phyloP scores from a whole-genome alignment of 2,329 filamentous ascomycete genomes.

The Fusarium buxicola region DNA sequence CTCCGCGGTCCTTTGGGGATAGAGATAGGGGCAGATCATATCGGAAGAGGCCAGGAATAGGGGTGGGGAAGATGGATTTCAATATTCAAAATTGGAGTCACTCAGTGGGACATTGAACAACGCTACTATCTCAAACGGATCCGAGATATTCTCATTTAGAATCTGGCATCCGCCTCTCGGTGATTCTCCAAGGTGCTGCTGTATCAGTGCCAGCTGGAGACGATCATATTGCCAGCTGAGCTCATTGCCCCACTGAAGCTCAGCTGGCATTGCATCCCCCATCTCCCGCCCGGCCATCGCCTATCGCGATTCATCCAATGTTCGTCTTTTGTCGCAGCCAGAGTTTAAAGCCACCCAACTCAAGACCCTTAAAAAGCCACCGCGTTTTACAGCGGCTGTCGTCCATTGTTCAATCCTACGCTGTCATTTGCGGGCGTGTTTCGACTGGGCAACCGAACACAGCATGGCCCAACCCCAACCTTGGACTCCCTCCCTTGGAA shows the following conservation, averaged over 20 bases:
- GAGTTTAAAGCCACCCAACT: background rate
- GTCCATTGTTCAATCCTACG: slow-evolving; percentile 14
- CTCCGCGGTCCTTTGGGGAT: background rate
- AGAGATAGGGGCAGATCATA: background rate
- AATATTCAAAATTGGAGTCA: background rate
- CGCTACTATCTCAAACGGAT: slow-evolving; percentile 27
- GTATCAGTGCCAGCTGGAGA: background rate
- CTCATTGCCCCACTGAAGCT: slow-evolving; percentile 2
- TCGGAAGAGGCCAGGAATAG: background rate
- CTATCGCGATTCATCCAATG: slow-evolving; percentile 14
- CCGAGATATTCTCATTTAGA: slow-evolving; percentile 33
- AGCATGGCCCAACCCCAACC: background rate
- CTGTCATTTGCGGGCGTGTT: slow-evolving; percentile 14
- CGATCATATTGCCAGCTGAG: too few relatives aligned
- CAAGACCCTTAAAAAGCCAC: slow-evolving; percentile 29
- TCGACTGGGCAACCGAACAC: background rate
- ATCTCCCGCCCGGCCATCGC: background rate
- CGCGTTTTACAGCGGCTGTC: slow-evolving; percentile 11
- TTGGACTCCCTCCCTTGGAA: too few relatives aligned
- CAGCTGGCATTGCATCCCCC: slow-evolving; percentile 8
- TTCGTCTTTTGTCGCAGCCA: background rate
- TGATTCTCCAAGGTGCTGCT: too few relatives aligned
- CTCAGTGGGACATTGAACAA: background rate
- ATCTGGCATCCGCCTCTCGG: background rate
- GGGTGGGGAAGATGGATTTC: background rate